phyloP scores from a whole-genome alignment of 2,329 filamentous ascomycete species.

The Tolypocladium tropicale region DNA sequence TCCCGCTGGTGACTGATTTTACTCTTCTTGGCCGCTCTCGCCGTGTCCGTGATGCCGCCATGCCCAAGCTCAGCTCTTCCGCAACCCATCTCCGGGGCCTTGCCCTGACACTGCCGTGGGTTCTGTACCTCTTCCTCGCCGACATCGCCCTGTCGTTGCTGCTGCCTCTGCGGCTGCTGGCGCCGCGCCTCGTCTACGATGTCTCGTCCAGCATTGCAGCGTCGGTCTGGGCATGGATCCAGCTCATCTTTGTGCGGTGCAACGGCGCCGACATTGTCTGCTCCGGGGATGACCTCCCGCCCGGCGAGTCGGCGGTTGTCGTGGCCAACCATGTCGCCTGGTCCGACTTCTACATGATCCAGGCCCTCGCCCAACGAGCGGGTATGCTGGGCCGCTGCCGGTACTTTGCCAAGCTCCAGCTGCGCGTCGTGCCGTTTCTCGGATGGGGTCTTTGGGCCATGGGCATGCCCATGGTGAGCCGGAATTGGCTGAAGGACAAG shows the following conservation, averaged over 20 bases:
- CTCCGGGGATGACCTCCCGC: slow-evolving; percentile 40
- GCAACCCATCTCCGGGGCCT: slow-evolving; percentile 31
- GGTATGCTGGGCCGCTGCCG: slow-evolving; percentile 51
- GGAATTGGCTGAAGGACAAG: slow-evolving; percentile 48
- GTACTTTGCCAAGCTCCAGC: slow-evolving; percentile 52
- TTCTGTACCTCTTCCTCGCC: slow-evolving; percentile 38
- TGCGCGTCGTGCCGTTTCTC: slow-evolving; percentile 48
- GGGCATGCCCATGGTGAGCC: slow-evolving; percentile 52
- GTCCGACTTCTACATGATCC: slow-evolving; percentile 56
- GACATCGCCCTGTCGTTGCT: slow-evolving; percentile 40
- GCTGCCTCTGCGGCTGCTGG: slow-evolving; percentile 34
- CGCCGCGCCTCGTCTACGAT: slow-evolving; percentile 41
- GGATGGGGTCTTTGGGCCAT: slow-evolving; percentile 57
- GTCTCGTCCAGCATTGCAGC: slow-evolving; percentile 43
- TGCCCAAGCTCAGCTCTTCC: slow-evolving; percentile 10
- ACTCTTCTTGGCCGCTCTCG: not conserved
- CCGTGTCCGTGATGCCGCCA: not conserved
- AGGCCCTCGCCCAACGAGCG: slow-evolving; percentile 40
- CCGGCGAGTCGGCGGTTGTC: slow-evolving; percentile 48
- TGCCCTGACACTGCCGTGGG: slow-evolving; percentile 37
- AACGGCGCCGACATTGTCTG: slow-evolving; percentile 44
- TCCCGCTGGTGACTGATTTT: not conserved
- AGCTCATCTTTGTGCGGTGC: slow-evolving; percentile 41
- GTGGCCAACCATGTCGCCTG: slow-evolving; percentile 51
- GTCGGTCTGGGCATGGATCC: slow-evolving; percentile 47